Conservation (phyloP, 176 grass and related monocot species). For the Alopecurus myosuroides region DNA sequence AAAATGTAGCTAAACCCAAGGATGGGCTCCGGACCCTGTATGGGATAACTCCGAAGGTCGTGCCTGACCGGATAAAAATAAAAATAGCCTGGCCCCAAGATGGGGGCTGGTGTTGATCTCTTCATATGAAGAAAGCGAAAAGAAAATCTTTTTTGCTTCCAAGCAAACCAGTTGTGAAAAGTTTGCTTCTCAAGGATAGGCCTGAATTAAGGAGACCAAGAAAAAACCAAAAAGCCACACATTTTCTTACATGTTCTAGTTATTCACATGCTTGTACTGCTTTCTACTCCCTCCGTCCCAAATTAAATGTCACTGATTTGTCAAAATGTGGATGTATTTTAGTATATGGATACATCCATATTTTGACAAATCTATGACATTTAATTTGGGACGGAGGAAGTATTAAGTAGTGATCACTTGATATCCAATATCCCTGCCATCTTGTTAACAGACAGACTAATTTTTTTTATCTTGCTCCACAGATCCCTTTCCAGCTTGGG, state of each 20-base stretch:
- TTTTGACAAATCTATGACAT: too few relatives aligned
- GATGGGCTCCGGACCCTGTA: not conserved
- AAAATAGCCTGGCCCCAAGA: not conserved
- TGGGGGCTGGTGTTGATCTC: not conserved
- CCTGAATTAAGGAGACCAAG: not conserved
- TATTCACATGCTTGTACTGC: not conserved
- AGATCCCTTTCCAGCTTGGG: slow-evolving; percentile 97
- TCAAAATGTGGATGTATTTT: too few relatives aligned
- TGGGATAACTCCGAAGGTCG: not conserved
- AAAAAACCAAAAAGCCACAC: not conserved
- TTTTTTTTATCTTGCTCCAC: slow-evolving; percentile 5
- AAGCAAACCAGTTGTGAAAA: not conserved
- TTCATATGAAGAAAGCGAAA: not conserved
- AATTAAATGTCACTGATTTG: too few relatives aligned
- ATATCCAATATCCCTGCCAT: not conserved
- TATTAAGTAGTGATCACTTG: slow-evolving; percentile 1
- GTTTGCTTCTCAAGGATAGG: not conserved
- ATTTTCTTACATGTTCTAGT: not conserved
- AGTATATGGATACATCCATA: too few relatives aligned
- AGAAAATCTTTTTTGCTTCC: not conserved
- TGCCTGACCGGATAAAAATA: not conserved
- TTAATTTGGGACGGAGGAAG: too few relatives aligned
- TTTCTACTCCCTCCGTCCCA: too few relatives aligned
- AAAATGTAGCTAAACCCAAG: not conserved
- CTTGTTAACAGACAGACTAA: not conserved